Base-by-base conservation (phyloP, 2,329 filamentous ascomycete genomes). In the Fusarium phyllophilum region DNA sequence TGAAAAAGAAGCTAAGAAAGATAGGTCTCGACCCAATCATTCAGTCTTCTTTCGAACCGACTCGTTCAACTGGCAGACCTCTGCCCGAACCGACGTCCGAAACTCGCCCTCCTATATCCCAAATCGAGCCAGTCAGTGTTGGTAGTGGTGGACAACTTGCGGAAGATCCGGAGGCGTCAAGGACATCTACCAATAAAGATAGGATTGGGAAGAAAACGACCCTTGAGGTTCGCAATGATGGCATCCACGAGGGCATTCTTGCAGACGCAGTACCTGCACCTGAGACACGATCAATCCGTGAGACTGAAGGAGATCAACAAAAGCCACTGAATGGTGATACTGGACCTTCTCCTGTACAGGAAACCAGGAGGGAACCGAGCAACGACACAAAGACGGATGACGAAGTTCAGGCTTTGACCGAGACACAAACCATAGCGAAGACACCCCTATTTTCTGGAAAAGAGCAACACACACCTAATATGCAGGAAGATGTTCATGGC, bases 1-100 rank as follows among this genome's bases (percentile, higher is more conserved):
- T 78, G 6, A 78, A 65, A 38, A 78, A 74, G 48, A 73, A 65
- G 29, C 60, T 78, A 20, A 74, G 62, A 61, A 75, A 74, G 62
- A 66, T 73, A 58, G 73, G 61, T 8, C 62, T 78, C 6, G 72
- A 78, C 13, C 39, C 61, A 11, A 48, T 78, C 36, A 39, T 77
- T 18, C 62, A 62, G 48, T 62, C 70, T 14, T 57, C 60, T 26
- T 63, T 68, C 22, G 48, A 56, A 24, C 26, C 57, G n/a, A 48
- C 41, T 42, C 33, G 38, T 44, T 38, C 51, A 20, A 45, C 48
- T 31, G 45, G 62, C 29, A 58, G 61, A 18, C 26, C 15, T n/a
- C 45, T 55, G 14, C 41, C 46, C 26, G 22, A 42, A 60, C 8
- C 17, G 24, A 42, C 29, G 18, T 48, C 46, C 22, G 49, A 51